Evolutionary conservation across 495 filamentous ascomycete genomes (phyloP).

Genomic region (Evansstolkia leycettana): DNA sequence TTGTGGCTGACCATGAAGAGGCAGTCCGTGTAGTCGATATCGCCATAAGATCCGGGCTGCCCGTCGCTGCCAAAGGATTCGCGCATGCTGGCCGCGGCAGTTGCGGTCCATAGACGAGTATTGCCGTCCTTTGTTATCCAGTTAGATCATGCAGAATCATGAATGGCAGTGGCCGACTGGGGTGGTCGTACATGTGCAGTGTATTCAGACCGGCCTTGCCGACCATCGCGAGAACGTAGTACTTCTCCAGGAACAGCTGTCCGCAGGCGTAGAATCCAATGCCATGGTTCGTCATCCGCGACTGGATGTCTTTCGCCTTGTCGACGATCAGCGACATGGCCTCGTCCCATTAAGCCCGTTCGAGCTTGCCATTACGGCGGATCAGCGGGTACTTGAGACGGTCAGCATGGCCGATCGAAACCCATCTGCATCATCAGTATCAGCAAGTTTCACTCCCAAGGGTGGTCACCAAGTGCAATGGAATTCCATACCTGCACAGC

Average conservation of each 20-base stretch:
- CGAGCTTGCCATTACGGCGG: slow-evolving; percentile 6
- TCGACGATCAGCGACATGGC: slow-evolving; percentile 7
- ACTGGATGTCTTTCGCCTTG: slow-evolving; percentile 3
- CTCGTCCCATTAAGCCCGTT: slow-evolving; percentile 8
- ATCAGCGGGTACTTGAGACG: slow-evolving; percentile 6
- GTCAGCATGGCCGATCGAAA: slow-evolving; percentile 2
- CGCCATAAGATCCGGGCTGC: slow-evolving; percentile 1
- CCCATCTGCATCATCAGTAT: too few relatives aligned
- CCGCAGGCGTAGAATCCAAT: slow-evolving; percentile 10
- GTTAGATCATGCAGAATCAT: background rate
- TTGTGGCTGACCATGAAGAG: slow-evolving; percentile 3
- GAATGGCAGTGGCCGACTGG: too few relatives aligned
- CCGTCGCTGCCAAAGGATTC: slow-evolving; percentile 4
- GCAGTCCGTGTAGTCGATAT: slow-evolving; percentile 3
- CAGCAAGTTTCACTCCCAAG: too few relatives aligned
- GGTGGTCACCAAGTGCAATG: too few relatives aligned
- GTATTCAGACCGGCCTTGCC: slow-evolving; percentile 8
- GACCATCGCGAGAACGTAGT: slow-evolving; percentile 7
- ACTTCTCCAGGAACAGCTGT: slow-evolving; percentile 10
- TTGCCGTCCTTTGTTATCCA: slow-evolving; percentile 3
- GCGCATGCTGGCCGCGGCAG: slow-evolving; percentile 6
- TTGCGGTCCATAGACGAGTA: slow-evolving; percentile 7
- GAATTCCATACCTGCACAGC: slow-evolving; percentile 2
- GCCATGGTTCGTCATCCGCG: slow-evolving; percentile 5
- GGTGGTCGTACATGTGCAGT: slow-evolving; percentile 5